Conservation (phyloP, 257 asterid genomes). For the Oldenlandia corymbosa region DNA sequence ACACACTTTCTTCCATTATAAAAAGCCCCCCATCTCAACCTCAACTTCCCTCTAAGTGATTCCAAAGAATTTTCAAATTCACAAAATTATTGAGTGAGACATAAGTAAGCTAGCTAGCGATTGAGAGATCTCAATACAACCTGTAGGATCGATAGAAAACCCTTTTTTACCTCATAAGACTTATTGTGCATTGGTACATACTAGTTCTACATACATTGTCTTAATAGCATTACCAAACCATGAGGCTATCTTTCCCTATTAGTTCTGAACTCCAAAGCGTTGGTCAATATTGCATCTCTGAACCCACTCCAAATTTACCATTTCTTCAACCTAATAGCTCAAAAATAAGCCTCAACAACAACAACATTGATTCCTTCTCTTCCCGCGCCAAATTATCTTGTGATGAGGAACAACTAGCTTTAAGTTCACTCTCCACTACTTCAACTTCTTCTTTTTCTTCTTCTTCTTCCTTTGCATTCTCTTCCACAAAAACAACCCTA, state of each 20-base stretch:
- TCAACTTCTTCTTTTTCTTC: background rate
- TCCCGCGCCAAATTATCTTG: constrained; percentile 15
- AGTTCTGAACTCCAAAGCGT: constrained; percentile 17
- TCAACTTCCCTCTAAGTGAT: too few relatives aligned
- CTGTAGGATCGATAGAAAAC: too few relatives aligned
- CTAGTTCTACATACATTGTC: too few relatives aligned
- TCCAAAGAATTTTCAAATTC: too few relatives aligned
- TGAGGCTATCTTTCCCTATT: constrained; percentile 32
- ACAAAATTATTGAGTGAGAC: too few relatives aligned
- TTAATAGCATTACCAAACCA: constrained; percentile 8
- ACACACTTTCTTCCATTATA: too few relatives aligned
- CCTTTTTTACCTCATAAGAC: too few relatives aligned
- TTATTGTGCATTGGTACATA: too few relatives aligned
- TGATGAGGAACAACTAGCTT: constrained; percentile 6
- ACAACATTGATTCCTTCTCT: constrained; percentile 9
- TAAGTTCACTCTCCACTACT: background rate
- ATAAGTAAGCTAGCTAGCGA: too few relatives aligned
- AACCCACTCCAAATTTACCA: constrained; percentile 12
- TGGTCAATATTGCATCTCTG: constrained; percentile 32
- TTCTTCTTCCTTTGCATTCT: constrained; percentile 4
- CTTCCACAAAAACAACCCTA: constrained; percentile 11
- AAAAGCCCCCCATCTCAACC: too few relatives aligned
- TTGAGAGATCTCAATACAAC: too few relatives aligned
- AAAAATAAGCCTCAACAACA: constrained; percentile 18
- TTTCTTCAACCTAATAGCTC: constrained; percentile 7